Base-by-base conservation (phyloP, 1,284 basidiomycete species). In the Pseudomicrostroma phylloplanum region DNA sequence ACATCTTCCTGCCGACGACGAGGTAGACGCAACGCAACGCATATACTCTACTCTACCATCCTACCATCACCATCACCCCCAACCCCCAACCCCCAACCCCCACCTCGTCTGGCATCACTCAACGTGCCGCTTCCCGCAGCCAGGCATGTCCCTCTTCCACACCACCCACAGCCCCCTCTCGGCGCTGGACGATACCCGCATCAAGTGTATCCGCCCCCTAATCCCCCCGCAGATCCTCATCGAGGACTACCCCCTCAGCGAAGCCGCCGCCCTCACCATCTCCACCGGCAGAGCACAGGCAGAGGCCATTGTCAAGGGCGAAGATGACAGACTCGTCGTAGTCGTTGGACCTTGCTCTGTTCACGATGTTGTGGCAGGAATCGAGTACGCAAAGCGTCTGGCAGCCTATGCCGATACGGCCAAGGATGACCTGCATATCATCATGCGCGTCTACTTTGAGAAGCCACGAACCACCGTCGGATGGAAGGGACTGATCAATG, bases 401-500 rank as follows among this genome's bases (percentile, higher is more conserved):
- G 86, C 85, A 61, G 85, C 83, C 53, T 97, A 97, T 79, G 89
- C 92, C 8, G 87, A 91, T 51, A 78, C 81, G 19, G 87, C 89
- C 40, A 87, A 86, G 77, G 15, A 43, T 13, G 55, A 57, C 59
- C 59, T 64, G 6, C 57, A 53, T 26, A 51, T 56, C 55, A 57
- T 21, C 56, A 43, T 23, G 89, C 85, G 89, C 41, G 58, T 61
- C 63, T 67, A 64, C 62, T 64, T 66, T 54, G 65, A 65, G 55
- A 62, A 80, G 63, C 78, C 78, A 11, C 68, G 94, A 51, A 97
- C 94, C 12, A 97, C 94, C 0, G 89, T 97, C 59, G 93, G 93
- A 19, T 97, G 94, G 94, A 97, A 97, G 81, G 94, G 94, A 57
- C 86, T 98, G 67, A 97, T 98, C 82, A 98, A 97, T 79, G 81